Evolutionary conservation across 345 rosid species (phyloP).

Genomic region (Arabidopsis arenosa): DNA sequence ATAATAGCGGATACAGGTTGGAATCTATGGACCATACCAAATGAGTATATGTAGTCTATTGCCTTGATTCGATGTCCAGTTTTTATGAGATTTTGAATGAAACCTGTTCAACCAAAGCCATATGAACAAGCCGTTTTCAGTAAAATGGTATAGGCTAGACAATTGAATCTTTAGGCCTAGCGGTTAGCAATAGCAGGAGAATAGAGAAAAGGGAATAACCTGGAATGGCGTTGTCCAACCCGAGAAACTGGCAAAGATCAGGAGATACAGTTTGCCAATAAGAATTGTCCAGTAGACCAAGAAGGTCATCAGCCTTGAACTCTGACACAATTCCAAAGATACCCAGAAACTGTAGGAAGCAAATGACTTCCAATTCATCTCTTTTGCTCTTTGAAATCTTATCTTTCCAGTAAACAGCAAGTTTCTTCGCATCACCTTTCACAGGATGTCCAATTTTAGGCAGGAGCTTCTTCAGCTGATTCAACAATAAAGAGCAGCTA

Average conservation of each 20-base stretch:
- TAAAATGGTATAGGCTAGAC: background rate
- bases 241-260: conserved; percentile 47
- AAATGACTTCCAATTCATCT: conserved; percentile 47
- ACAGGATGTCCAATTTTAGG: conserved; percentile 39
- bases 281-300: conserved; percentile 42
- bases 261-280: conserved; percentile 43
- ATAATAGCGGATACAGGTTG: conserved; percentile 43
- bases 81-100: conserved; percentile 44
- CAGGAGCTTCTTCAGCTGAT: conserved; percentile 45
- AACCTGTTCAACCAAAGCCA: conserved; percentile 23
- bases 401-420: conserved; percentile 48
- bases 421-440: conserved; percentile 43
- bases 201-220: conserved; percentile 24
- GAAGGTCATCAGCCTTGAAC: conserved; percentile 51
- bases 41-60: conserved; percentile 45
- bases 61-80: conserved; percentile 45
- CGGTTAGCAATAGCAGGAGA: background rate
- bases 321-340: conserved; percentile 48
- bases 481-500: conserved; percentile 44
- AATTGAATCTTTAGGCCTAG: background rate
- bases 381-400: conserved; percentile 40
- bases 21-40: conserved; percentile 46
- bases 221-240: conserved; percentile 40
- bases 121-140: background rate
- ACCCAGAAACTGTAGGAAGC: conserved; percentile 52